phyloP scores from a whole-genome alignment of 768 basidiomycete genomes.

The Psilocybe sp. region DNA sequence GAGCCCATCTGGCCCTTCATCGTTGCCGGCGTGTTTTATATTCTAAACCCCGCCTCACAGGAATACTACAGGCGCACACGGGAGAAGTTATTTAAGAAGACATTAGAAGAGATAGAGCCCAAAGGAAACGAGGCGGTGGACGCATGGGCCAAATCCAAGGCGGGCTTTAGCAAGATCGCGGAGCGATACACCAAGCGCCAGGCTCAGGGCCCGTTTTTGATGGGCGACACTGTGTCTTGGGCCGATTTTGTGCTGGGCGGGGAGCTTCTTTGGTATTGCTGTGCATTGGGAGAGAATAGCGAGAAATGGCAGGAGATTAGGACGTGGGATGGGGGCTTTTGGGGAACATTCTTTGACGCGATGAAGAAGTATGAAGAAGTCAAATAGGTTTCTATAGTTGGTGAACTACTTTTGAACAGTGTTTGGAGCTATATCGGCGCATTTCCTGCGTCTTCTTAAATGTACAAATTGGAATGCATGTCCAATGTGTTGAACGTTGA shows the following conservation, averaged over 20 bases:
- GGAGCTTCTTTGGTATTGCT: conserved; percentile 15
- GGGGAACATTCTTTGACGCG: conserved; percentile 22
- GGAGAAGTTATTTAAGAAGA: conserved; percentile 23
- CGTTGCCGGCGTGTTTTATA: conserved; percentile 1
- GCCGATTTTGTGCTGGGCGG: conserved; percentile 38
- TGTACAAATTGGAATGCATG: too few relatives aligned
- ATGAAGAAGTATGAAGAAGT: conserved; percentile 9
- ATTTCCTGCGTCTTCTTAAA: too few relatives aligned
- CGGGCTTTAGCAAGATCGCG: conserved; percentile 19
- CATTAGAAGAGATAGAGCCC: conserved; percentile 31
- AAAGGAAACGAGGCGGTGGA: conserved; percentile 22
- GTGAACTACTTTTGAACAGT: too few relatives aligned
- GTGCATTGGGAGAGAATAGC: conserved; percentile 29
- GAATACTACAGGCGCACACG: conserved; percentile 33
- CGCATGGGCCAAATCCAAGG: conserved; percentile 31
- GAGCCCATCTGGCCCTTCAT: conserved; percentile 1
- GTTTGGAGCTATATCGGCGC: too few relatives aligned
- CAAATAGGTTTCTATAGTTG: neutral
- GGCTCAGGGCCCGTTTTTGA: conserved; percentile 24
- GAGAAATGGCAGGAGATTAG: conserved; percentile 32
- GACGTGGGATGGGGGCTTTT: conserved; percentile 30
- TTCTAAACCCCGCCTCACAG: conserved; percentile 10
- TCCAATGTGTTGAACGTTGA: too few relatives aligned
- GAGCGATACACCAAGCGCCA: conserved; percentile 23
- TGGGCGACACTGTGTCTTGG: conserved; percentile 32